Conservation (phyloP, 2,329 filamentous ascomycete species). For the Neonectria hederae region DNA sequence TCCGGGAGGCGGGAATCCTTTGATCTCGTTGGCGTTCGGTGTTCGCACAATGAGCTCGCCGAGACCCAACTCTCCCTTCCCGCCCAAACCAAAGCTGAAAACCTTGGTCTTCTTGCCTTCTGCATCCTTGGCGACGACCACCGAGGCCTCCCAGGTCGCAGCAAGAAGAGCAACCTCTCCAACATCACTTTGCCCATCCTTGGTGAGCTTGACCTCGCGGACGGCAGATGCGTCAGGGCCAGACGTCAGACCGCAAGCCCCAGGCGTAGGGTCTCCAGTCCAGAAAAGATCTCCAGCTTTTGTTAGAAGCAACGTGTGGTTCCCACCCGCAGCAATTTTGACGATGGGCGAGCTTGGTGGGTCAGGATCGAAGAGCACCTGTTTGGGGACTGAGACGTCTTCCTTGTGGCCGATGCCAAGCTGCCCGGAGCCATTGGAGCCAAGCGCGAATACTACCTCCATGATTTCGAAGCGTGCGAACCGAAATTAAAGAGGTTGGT, state of each 20-base stretch:
- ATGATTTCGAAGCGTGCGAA: conserved; percentile 41
- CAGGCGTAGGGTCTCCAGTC: conserved; percentile 67
- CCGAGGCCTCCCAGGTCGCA: conserved; percentile 82
- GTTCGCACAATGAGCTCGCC: conserved; percentile 62
- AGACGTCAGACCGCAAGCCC: conserved; percentile 62
- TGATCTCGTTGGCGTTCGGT: conserved; percentile 59
- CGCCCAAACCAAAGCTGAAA: conserved; percentile 72
- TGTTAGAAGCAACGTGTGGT: conserved; percentile 83
- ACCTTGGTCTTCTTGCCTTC: conserved; percentile 58
- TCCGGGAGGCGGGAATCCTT: conserved; percentile 70
- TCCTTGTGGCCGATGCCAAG: conserved; percentile 76
- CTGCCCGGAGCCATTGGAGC: conserved; percentile 81
- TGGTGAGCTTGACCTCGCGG: conserved; percentile 49
- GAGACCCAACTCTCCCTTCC: conserved; percentile 77
- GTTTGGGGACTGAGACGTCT: conserved; percentile 74
- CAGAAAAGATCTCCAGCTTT: conserved; percentile 68
- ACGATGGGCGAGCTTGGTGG: conserved; percentile 49
- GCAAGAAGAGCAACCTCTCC: conserved; percentile 59
- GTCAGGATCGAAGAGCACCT: conserved; percentile 63
- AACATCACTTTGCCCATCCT: conserved; percentile 40
- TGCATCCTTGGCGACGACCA: conserved; percentile 64
- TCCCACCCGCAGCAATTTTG: conserved; percentile 73
- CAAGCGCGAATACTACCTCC: conserved; percentile 72
- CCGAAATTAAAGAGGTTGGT: conserved; percentile 15
- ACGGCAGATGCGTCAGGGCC: conserved; percentile 50